A percentile compares a stretch with the other conserved stretches of the same genome.
phyloP scores from a whole-genome alignment of 192 early-diverging fungal species.

The Phycomyces blakesleeanus region DNA sequence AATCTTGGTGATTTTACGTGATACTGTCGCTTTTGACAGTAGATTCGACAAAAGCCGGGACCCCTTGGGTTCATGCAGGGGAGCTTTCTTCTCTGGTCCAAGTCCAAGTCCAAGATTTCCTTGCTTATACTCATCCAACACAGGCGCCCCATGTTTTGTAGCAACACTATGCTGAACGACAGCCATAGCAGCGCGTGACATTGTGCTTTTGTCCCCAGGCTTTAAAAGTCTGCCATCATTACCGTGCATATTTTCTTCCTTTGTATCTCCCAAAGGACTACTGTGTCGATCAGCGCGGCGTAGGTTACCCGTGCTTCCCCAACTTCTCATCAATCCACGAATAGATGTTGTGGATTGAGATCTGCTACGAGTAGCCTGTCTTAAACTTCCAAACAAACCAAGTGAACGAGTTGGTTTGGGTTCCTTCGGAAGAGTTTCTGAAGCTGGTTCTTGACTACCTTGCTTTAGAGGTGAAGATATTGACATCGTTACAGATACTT shows the following conservation, averaged over 20 bases:
- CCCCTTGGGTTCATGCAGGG: background rate
- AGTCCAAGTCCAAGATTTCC: background rate
- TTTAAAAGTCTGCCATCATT: background rate
- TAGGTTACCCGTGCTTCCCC: background rate
- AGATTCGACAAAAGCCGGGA: conserved; percentile 1
- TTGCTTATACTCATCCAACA: background rate
- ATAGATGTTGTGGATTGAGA: conserved; percentile 1
- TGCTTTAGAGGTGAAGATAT: background rate
- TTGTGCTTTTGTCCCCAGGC: background rate
- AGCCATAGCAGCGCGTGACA: conserved; percentile 22
- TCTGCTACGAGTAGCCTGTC: conserved; percentile 10
- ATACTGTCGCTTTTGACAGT: background rate
- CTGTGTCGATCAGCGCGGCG: background rate
- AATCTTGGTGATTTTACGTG: conserved; percentile 9
- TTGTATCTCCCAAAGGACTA: background rate
- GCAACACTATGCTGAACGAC: conserved; percentile 16
- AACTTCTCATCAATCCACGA: conserved; percentile 10
- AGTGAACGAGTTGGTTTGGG: conserved; percentile 2
- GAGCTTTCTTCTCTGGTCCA: background rate
- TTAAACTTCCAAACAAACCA: conserved; percentile 18
- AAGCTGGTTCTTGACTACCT: background rate
- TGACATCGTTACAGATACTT: too few species aligned
- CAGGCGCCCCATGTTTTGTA: background rate
- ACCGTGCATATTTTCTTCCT: background rate
- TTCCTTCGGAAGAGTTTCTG: background rate